Conservation (phyloP, 2,329 filamentous ascomycete species). For the Fonsecaea multimorphosa region DNA sequence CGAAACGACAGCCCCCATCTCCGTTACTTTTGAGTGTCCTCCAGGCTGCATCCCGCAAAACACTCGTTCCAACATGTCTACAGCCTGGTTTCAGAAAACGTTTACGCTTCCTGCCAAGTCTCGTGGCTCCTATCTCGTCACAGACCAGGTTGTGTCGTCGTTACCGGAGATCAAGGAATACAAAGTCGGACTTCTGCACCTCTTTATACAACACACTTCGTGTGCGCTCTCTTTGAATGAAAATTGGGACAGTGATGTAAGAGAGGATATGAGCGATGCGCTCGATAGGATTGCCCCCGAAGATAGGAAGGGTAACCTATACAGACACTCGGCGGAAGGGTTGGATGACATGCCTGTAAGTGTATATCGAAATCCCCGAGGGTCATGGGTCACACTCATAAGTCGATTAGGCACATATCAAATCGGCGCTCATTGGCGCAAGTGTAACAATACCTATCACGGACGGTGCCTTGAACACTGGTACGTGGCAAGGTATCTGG, state of each 20-base stretch:
- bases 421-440: slow-evolving; percentile 85
- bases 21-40: slow-evolving; percentile 22
- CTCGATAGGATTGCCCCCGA: slow-evolving; percentile 88
- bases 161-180: slow-evolving; percentile 82
- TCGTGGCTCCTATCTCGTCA: slow-evolving; percentile 89
- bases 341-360: slow-evolving; percentile 88
- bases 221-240: slow-evolving; percentile 92
- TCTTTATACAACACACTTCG: slow-evolving; percentile 95
- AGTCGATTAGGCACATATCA: slow-evolving; percentile 76
- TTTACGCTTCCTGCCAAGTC: slow-evolving; percentile 77
- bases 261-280: slow-evolving; percentile 90
- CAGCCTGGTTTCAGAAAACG: slow-evolving; percentile 80
- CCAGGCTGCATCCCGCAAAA: slow-evolving; percentile 22
- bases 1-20: background rate
- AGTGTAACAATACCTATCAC: slow-evolving; percentile 90
- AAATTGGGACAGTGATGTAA: slow-evolving; percentile 86
- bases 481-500: slow-evolving; percentile 78
- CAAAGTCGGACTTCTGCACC: slow-evolving; percentile 82
- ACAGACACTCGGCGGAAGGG: slow-evolving; percentile 87
- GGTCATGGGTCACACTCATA: background rate
- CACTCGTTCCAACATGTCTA: slow-evolving; percentile 22
- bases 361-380: slow-evolving; percentile 28
- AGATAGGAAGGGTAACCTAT: slow-evolving; percentile 76
- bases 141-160: slow-evolving; percentile 71
- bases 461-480: slow-evolving; percentile 75